Base-by-base conservation (phyloP, 2,329 filamentous ascomycete species). In the Calonectria pseudoreteaudii region DNA sequence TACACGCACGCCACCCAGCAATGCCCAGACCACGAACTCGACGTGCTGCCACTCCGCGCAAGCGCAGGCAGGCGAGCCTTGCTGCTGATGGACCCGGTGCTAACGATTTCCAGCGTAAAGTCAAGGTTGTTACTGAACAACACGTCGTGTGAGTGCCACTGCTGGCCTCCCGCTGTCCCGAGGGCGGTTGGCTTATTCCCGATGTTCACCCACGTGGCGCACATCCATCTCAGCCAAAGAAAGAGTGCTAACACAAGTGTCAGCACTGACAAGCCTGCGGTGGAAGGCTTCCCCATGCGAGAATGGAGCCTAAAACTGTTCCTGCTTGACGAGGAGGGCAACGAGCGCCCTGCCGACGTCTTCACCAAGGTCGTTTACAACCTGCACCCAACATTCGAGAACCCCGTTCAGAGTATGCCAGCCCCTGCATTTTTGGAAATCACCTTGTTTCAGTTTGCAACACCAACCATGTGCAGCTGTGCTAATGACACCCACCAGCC, bases 41-140 rank as follows among this genome's bases (percentile, higher is more conserved):
- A 34, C 73, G 75, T 73, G 38, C 71, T 60, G 49, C 75, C 66
- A 69, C 58, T 31, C 56, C 76, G 23, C 72, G 73, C 71, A 78
- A 70, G 58, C 62, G 71, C 41, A 77, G 60, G 65, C 74, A 62
- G 44, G 44, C 66, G 16, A 68, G 53, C 49, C 34, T 52, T 18
- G 31, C 47, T 14, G 28, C n/a, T 14, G 70, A 70, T 66, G 68
- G 47, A 71, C 50, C 66, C 13, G 74, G 73, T 68, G 65, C 83
- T 84, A 80, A 85, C 80, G 66, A 70, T 41, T 11, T 93, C 81
- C 94, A 98, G 91, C 92, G 97, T 82, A 94, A 92, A 83, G 90
- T 99, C 86, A 97, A 96, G 91, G 92, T 99, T 87, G 91, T 98
- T 79, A 98, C 97, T 66, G 93, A 97, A 88, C 96, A 98, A 86